Base-by-base conservation (phyloP, 1,284 basidiomycete species). In the Flammula alnicola region DNA sequence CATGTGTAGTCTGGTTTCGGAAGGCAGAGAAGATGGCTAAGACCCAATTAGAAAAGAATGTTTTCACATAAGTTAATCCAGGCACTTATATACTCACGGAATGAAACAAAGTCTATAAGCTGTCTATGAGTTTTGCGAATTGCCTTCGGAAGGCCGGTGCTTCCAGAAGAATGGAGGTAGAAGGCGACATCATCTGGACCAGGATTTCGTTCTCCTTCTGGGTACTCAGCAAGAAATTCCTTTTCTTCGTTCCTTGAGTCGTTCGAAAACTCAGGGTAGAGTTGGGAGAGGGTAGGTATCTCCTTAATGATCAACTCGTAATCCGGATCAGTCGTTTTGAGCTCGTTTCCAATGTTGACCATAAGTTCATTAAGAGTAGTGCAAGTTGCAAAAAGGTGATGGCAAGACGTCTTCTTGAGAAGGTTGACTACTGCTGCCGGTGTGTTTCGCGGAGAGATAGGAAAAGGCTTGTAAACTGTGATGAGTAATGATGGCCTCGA, bases 401-500 rank as follows among this genome's bases (percentile, higher is more conserved):
- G 62, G 49, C 61, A 64, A 19, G 41, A 45, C 8, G 64, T 56
- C 11, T 56, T 51, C 32, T 51, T 50, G 36, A 70, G 49, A 4
- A 70, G 38, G 20, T 62, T 51, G 12, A 65, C 37, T 6, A 70
- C 48, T 0, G 60, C 67, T 3, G 59, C 53, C 3, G 63, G 47
- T 0, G 65, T 65, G 33, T 64, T 64, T 27, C 65, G 51, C 2
- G 65, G 63, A 9, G 66, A 68, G 17, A 69, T 67, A 11, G 63
- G 63, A 33, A 67, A 69, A 2, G 72, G 70, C 71, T 72, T 33
- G 6, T 44, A 30, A 43, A 30, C 5, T 6, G 8, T 16, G 30
- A 29, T 46, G 33, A 30, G 37, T 5, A 49, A 36, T 33, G 30
- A 39, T 20, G 29, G 43, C 32, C 27, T 12, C 14, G 32, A 8